phyloP scores from a whole-genome alignment of 2,329 filamentous ascomycete species.

The Kalmusia sp. region DNA sequence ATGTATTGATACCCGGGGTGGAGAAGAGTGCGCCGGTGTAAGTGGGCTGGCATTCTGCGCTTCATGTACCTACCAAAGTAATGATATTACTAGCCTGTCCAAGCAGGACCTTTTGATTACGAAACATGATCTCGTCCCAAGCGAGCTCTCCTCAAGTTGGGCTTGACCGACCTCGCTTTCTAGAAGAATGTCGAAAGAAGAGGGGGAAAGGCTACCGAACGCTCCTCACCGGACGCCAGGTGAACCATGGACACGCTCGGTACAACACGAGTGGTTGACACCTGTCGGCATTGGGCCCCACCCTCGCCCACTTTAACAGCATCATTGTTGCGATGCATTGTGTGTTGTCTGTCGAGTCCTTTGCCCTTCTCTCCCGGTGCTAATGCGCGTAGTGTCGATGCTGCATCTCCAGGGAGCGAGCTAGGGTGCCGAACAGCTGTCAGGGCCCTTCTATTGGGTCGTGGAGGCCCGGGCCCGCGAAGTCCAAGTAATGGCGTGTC shows the following conservation, averaged over 20 bases:
- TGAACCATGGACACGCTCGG: background rate
- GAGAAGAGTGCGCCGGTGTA: conserved; percentile 25
- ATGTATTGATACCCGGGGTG: conserved; percentile 43
- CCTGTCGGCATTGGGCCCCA: conserved; percentile 3
- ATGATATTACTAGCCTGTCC: conserved; percentile 5
- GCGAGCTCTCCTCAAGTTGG: conserved; percentile 1
- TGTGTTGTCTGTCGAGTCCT: conserved; percentile 8
- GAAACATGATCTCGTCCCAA: background rate
- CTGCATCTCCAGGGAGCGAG: conserved; percentile 7
- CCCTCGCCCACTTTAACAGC: conserved; percentile 10
- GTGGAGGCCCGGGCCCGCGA: background rate
- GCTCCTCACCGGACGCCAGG: background rate
- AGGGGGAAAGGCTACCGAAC: conserved; percentile 1
- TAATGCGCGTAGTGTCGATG: conserved; percentile 17
- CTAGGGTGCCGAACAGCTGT: conserved; percentile 19
- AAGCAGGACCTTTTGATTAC: background rate
- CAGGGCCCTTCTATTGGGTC: conserved; percentile 15
- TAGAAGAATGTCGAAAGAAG: background rate
- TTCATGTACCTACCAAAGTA: conserved; percentile 17
- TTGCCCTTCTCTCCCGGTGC: conserved; percentile 10
- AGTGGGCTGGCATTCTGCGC: conserved; percentile 18
- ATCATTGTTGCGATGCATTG: conserved; percentile 7
- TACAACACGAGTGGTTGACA: conserved; percentile 1
- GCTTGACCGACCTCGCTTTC: conserved; percentile 11
- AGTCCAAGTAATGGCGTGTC: background rate